These are phyloP conservation scores for Cyberlindnera lachancei DNA, from an alignment of 805 yeast species.

Conservation along the genomic window DNA sequence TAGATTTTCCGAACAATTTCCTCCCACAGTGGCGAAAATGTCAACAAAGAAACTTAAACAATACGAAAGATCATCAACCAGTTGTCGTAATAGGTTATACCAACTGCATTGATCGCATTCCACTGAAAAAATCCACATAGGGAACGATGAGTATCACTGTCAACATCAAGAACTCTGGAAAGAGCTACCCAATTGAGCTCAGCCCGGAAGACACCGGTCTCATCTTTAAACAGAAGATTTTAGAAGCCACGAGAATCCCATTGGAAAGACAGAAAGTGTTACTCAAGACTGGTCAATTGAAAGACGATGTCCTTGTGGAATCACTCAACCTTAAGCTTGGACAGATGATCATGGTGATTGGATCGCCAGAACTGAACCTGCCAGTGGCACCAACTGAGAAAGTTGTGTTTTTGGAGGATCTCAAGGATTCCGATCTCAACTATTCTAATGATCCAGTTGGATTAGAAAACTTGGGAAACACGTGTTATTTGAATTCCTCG, in stretches of 20 bases:
- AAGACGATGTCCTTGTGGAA: conserved; percentile 40
- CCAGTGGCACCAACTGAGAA: conserved; percentile 43
- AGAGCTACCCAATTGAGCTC: conserved; percentile 43
- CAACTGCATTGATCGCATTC: too few relatives aligned
- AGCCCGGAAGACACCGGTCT: conserved; percentile 31
- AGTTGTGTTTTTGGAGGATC: conserved; percentile 59
- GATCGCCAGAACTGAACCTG: conserved; percentile 71
- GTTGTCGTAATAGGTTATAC: too few relatives aligned
- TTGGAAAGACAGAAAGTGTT: conserved; percentile 83
- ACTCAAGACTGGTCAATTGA: conserved; percentile 81
- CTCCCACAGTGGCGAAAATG: too few relatives aligned
- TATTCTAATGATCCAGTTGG: conserved; percentile 64
- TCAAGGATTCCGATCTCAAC: conserved; percentile 36
- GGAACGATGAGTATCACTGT: too few relatives aligned
- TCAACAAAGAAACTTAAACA: too few relatives aligned
- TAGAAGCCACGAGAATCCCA: conserved; percentile 74
- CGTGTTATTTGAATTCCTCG: conserved; percentile 88
- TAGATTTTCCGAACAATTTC: too few relatives aligned
- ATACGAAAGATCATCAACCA: too few relatives aligned
- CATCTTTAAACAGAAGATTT: conserved; percentile 60
- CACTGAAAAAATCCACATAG: too few relatives aligned
- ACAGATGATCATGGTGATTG: conserved; percentile 79
- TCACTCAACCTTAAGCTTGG: conserved; percentile 53
- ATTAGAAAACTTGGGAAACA: conserved; percentile 88
- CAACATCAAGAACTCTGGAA: conserved; percentile 61